A percentile compares a stretch with the other conserved stretches of the same genome.
These are phyloP conservation scores for Penicillium egyptiacum DNA, from an alignment of 495 filamentous ascomycete species.

Conservation along the genomic window DNA sequence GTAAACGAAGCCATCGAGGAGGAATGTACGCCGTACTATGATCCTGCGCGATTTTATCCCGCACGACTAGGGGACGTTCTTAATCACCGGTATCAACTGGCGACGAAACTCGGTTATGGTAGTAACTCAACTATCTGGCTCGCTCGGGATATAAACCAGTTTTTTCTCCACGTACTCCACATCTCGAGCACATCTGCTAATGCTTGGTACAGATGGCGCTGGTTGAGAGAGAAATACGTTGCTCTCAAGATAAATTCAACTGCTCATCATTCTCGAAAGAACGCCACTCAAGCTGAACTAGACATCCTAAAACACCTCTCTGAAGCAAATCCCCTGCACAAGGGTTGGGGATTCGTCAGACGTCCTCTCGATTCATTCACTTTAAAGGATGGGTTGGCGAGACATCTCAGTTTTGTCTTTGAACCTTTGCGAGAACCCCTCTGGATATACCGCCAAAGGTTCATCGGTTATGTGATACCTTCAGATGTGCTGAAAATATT, in stretches of 20 bases:
- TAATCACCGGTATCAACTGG: slow-evolving; percentile 36
- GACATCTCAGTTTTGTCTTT: slow-evolving; percentile 35
- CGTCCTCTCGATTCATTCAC: slow-evolving; percentile 31
- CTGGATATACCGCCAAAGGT: slow-evolving; percentile 15
- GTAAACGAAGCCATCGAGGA: slow-evolving; percentile 33
- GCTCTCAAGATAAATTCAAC: slow-evolving; percentile 31
- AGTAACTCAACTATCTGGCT: slow-evolving; percentile 40
- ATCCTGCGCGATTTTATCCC: slow-evolving; percentile 37
- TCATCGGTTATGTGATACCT: slow-evolving; percentile 39
- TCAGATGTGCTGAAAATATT: slow-evolving; percentile 73
- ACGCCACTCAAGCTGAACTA: slow-evolving; percentile 27
- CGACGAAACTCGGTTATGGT: slow-evolving; percentile 42
- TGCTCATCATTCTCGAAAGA: slow-evolving; percentile 21
- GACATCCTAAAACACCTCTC: slow-evolving; percentile 27
- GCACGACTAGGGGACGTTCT: slow-evolving; percentile 35
- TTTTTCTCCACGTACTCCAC: slow-evolving; percentile 8
- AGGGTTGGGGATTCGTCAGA: slow-evolving; percentile 19
- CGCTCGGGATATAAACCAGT: slow-evolving; percentile 39
- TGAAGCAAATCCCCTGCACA: slow-evolving; percentile 10
- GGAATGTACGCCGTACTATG: slow-evolving; percentile 38
- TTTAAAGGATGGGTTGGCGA: slow-evolving; percentile 23
- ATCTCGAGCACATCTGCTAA: slow-evolving; percentile 9
- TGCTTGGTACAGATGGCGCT: slow-evolving; percentile 23
- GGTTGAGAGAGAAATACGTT: slow-evolving; percentile 27
- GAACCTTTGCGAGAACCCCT: slow-evolving; percentile 35